phyloP scores from a whole-genome alignment of 2,329 filamentous ascomycete genomes.

The Clonostachys byssicola region DNA sequence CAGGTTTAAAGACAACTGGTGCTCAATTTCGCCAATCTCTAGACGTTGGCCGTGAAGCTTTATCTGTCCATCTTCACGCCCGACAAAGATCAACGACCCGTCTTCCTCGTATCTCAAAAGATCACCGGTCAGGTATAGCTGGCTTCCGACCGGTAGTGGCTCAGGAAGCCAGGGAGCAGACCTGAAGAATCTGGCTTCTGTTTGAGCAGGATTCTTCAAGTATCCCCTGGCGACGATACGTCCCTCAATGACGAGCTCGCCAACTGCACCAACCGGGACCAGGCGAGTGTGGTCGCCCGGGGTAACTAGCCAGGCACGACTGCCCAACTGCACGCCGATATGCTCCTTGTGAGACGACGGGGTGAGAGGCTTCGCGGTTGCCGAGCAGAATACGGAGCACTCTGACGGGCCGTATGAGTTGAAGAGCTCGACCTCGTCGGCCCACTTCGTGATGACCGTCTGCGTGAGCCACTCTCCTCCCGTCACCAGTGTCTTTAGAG shows the following conservation, averaged over 20 bases:
- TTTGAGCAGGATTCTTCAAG: slow-evolving; percentile 9
- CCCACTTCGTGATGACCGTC: not conserved
- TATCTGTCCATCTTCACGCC: slow-evolving; percentile 29
- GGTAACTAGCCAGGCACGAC: slow-evolving; percentile 27
- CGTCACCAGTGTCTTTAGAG: not conserved
- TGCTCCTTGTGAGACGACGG: not conserved
- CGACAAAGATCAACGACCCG: slow-evolving; percentile 35
- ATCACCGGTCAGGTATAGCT: slow-evolving; percentile 40
- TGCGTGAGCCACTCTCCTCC: not conserved
- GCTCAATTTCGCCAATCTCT: slow-evolving; percentile 2
- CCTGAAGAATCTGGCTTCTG: slow-evolving; percentile 26
- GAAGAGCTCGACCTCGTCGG: slow-evolving; percentile 6
- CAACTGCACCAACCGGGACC: slow-evolving; percentile 10
- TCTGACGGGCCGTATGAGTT: slow-evolving; percentile 38
- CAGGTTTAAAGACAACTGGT: not conserved
- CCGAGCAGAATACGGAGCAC: slow-evolving; percentile 17
- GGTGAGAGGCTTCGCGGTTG: not conserved
- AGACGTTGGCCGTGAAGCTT: slow-evolving; percentile 3
- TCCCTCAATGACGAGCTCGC: slow-evolving; percentile 18
- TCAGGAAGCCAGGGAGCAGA: slow-evolving; percentile 10
- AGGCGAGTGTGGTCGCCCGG: slow-evolving; percentile 11
- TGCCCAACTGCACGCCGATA: slow-evolving; percentile 7
- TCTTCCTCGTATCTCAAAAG: slow-evolving; percentile 33
- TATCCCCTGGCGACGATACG: slow-evolving; percentile 14
- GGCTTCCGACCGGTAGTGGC: slow-evolving; percentile 1